These are phyloP conservation scores for Amesomyces nigricolor DNA, from an alignment of 2,329 filamentous ascomycete species.

Conservation along the genomic window DNA sequence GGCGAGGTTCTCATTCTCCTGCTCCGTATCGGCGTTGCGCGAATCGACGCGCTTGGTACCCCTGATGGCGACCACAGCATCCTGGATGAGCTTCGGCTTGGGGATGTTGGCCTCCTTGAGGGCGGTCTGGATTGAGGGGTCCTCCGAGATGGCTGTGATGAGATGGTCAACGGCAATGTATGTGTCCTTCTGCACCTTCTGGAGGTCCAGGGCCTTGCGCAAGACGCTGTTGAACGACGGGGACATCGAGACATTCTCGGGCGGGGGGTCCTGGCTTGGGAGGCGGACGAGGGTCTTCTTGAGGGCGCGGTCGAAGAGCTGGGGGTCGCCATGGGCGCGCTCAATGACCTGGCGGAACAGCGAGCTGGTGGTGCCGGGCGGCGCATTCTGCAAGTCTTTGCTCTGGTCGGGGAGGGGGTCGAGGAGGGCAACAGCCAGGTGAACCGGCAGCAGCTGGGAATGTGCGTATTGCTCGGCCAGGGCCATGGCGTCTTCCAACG, in stretches of 20 bases:
- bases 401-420: conserved; percentile 70
- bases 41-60: conserved; percentile 92
- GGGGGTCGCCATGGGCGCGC: conserved; percentile 85
- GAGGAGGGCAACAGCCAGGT: conserved; percentile 78
- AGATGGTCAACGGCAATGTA: conserved; percentile 94
- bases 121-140: conserved; percentile 63
- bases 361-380: conserved; percentile 59
- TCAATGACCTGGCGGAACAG: conserved; percentile 94
- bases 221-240: conserved; percentile 78
- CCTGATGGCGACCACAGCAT: conserved; percentile 84
- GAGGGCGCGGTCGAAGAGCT: conserved; percentile 78
- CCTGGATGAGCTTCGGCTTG: conserved; percentile 82
- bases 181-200: conserved; percentile 95
- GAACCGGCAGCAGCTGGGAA: conserved; percentile 82
- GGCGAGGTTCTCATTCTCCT: conserved; percentile 90
- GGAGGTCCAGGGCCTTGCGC: conserved; percentile 77
- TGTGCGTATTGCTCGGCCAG: conserved; percentile 88
- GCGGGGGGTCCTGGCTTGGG: conserved; percentile 90
- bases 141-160: conserved; percentile 78
- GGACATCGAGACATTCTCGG: conserved; percentile 78
- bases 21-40: conserved; percentile 88
- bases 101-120: conserved; percentile 86
- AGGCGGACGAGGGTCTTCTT: conserved; percentile 89
- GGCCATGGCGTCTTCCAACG: conserved; percentile 80
- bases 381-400: conserved; percentile 76